Evolutionary conservation across 1,284 basidiomycete genomes (phyloP), one percentile per base, ranked within the genome.

Genomic region (Cryptococcus sp.): DNA sequence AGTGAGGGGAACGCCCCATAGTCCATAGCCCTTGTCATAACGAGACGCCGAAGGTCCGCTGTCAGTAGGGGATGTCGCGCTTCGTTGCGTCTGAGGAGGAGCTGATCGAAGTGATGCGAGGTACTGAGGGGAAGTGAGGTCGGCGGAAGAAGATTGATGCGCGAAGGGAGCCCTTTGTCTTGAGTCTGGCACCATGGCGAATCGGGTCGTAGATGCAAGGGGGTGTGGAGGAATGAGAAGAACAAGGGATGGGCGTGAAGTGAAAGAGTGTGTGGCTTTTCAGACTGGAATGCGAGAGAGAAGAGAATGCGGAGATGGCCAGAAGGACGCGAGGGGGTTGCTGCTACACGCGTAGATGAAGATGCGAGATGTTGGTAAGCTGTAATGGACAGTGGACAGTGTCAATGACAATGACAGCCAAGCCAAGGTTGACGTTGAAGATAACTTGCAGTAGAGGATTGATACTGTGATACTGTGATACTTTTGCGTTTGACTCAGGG

Each of bases 131-230:
- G 64, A 55, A n/a, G 47, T 63, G 46, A 67, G 59, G 50, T 68
- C 63, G 43, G 64, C 58, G 22, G 67, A 69, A 22, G 68, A 67
- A 8, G 67, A 67, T 19, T 64, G 55, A 55, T 75, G 75, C 25
- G 71, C 61, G 55, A 75, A 77, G 22, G 75, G 71, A 23, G 73
- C 71, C 39, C 75, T 62, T 17, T 75, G 75, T 19, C 75, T 67
- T 17, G 67, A 68, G 58, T 76, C 74, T 25, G 61, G 65, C 63
- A 70, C 64, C 13, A 51, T 22, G 41, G 47, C 45, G 39, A 46
- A 47, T 50, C 8, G 30, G 13, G 30, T 35, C 8, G 30, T 5
- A 13, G 13, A 35, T 35, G 30, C 30, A 13, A 52, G 27, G 47
- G 49, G 17, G 35, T 30, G 11, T 39, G 20, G 20, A 40, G 42